Conservation (phyloP, 2,329 filamentous ascomycete species). For the Paracorniculantispora psalliotae region DNA sequence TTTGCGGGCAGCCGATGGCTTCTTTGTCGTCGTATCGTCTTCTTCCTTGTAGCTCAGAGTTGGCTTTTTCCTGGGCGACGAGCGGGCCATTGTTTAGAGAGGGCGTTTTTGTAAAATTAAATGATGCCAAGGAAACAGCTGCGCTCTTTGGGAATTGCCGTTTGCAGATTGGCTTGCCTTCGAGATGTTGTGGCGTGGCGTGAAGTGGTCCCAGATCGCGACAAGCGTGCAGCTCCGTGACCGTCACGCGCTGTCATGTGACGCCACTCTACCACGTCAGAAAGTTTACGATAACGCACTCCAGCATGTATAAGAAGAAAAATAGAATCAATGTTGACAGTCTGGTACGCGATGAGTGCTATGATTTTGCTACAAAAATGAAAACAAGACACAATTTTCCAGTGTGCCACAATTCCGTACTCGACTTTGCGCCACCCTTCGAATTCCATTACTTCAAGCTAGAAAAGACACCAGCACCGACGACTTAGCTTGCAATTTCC, state of each 20-base stretch:
- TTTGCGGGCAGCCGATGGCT: constrained; percentile 15
- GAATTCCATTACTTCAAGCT: not conserved
- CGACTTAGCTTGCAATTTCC: constrained; percentile 40
- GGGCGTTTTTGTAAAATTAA: not conserved
- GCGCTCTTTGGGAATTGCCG: not conserved
- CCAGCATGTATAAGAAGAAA: not conserved
- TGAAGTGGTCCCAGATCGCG: not conserved
- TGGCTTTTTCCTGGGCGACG: constrained; percentile 29
- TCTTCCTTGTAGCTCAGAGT: constrained; percentile 29
- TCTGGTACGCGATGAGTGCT: not conserved
- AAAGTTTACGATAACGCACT: not conserved
- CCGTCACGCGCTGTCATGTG: constrained; percentile 5
- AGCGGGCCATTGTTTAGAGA: constrained; percentile 27
- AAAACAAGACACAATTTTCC: not conserved
- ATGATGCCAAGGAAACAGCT: not conserved
- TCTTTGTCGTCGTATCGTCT: constrained; percentile 16
- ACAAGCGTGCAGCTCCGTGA: not conserved
- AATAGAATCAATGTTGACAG: not conserved
- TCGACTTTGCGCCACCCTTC: not conserved
- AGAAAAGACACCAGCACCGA: not conserved
- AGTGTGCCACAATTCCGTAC: not conserved
- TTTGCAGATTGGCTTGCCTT: not conserved
- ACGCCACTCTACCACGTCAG: not conserved
- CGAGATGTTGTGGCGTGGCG: not conserved
- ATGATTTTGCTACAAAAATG: not conserved